These are phyloP conservation scores for Ramaria sp. DNA, from an alignment of 768 basidiomycete species.

Conservation along the genomic window DNA sequence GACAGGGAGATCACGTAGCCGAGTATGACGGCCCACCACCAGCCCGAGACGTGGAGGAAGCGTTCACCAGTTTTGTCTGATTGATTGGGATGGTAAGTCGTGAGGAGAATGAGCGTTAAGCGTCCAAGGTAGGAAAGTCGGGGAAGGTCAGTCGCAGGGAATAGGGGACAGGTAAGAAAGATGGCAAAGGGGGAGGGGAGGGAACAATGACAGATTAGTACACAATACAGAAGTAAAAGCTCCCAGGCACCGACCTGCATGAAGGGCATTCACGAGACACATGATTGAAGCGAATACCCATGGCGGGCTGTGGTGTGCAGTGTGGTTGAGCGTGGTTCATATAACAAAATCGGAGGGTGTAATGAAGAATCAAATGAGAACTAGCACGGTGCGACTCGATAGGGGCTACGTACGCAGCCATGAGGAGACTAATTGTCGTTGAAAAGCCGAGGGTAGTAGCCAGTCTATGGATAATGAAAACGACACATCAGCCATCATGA, in stretches of 20 bases:
- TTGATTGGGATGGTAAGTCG: neutral
- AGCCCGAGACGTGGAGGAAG: constrained; percentile 45
- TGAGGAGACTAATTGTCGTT: constrained; percentile 46
- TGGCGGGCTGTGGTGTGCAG: constrained; percentile 34
- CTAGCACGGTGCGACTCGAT: too few species aligned
- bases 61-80: constrained; percentile 50
- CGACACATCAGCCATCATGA: neutral
- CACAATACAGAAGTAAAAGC: too few species aligned
- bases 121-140: neutral
- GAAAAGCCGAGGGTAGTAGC: constrained; percentile 50
- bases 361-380: too few species aligned
- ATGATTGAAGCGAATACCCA: constrained; percentile 47
- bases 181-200: too few species aligned
- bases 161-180: neutral
- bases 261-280: constrained; percentile 42
- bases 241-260: constrained; percentile 29
- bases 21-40: constrained; percentile 51
- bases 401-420: constrained; percentile 38
- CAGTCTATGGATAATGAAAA: constrained; percentile 19
- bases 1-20: constrained; percentile 52
- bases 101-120: neutral
- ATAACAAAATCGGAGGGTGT: too few species aligned
- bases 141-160: neutral
- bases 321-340: neutral
- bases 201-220: too few species aligned